These are phyloP conservation scores for Monilinia fructicola DNA, from an alignment of 2,329 filamentous ascomycete genomes.

Conservation along the genomic window DNA sequence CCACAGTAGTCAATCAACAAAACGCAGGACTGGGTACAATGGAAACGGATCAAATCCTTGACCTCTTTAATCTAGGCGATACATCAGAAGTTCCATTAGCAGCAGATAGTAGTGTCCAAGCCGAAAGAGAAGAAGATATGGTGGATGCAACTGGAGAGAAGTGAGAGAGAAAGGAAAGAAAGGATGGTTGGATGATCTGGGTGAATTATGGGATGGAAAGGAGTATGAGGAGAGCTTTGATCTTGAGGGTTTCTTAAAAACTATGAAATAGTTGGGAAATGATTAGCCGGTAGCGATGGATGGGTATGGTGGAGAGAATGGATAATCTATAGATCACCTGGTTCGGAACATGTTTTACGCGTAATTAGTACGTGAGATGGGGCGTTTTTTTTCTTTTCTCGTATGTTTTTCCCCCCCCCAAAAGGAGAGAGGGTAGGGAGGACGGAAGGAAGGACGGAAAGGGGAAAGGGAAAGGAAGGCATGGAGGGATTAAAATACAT, in stretches of 20 bases:
- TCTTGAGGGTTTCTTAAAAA: slow-evolving; percentile 90
- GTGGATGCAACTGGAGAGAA: slow-evolving; percentile 91
- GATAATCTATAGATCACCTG: neutral
- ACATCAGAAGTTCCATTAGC: slow-evolving; percentile 67
- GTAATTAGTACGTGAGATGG: slow-evolving; percentile 4
- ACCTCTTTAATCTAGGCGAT: slow-evolving; percentile 90
- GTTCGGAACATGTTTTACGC: neutral
- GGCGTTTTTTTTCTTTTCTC: neutral
- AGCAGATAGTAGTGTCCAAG: slow-evolving; percentile 51
- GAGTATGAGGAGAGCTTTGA: slow-evolving; percentile 99
- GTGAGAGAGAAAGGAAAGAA: slow-evolving; percentile 95
- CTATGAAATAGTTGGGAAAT: slow-evolving; percentile 57
- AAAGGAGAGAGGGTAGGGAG: neutral
- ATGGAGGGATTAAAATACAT: too few species aligned
- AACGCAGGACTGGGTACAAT: slow-evolving; percentile 89
- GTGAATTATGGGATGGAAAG: slow-evolving; percentile 94
- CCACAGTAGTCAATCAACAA: slow-evolving; percentile 97
- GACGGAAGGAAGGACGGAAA: neutral
- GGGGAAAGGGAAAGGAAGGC: too few species aligned
- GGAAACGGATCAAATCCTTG: slow-evolving; percentile 97
- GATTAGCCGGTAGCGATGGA: neutral
- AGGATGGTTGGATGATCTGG: slow-evolving; percentile 90
- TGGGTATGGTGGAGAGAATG: neutral
- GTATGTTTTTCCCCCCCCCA: neutral
- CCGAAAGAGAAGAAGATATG: slow-evolving; percentile 77